phyloP scores from a whole-genome alignment of 2,329 filamentous ascomycete genomes.

The Sporothrix protearum region DNA sequence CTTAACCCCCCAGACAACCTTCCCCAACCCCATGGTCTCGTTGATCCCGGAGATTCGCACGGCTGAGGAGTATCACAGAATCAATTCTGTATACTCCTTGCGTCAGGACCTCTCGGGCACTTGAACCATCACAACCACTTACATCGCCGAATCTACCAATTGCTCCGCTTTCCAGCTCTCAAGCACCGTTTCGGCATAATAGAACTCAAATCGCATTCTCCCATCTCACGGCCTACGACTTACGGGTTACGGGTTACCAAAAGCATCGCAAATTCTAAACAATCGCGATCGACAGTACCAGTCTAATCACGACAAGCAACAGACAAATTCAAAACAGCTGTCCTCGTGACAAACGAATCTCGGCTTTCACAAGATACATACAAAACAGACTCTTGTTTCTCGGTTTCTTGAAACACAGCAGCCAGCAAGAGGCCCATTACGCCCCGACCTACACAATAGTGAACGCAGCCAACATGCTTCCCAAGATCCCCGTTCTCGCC shows the following conservation, averaged over 20 bases:
- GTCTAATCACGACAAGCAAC: not conserved
- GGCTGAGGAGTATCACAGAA: constrained; percentile 62
- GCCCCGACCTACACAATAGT: not conserved
- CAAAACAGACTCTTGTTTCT: not conserved
- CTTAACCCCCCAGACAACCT: not conserved
- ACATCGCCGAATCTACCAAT: constrained; percentile 1
- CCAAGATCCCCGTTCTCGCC: constrained; percentile 59
- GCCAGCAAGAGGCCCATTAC: constrained; percentile 9
- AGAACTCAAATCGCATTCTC: not conserved
- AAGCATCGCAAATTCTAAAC: not conserved
- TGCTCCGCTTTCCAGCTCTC: not conserved
- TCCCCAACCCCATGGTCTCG: constrained; percentile 37
- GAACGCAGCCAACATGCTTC: constrained; percentile 46
- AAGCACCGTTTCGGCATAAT: not conserved
- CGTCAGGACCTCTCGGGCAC: constrained; percentile 48
- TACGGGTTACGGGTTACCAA: not conserved
- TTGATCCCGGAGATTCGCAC: constrained; percentile 42
- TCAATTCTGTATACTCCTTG: constrained; percentile 60
- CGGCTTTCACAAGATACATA: not conserved
- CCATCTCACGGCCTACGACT: not conserved
- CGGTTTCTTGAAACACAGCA: constrained; percentile 25
- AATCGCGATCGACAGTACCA: not conserved
- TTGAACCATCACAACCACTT: constrained; percentile 20
- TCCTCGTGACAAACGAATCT: not conserved
- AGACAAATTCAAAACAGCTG: not conserved